Evolutionary conservation across 2,329 filamentous ascomycete species (phyloP).

Genomic region (Graphilbum sp.): DNA sequence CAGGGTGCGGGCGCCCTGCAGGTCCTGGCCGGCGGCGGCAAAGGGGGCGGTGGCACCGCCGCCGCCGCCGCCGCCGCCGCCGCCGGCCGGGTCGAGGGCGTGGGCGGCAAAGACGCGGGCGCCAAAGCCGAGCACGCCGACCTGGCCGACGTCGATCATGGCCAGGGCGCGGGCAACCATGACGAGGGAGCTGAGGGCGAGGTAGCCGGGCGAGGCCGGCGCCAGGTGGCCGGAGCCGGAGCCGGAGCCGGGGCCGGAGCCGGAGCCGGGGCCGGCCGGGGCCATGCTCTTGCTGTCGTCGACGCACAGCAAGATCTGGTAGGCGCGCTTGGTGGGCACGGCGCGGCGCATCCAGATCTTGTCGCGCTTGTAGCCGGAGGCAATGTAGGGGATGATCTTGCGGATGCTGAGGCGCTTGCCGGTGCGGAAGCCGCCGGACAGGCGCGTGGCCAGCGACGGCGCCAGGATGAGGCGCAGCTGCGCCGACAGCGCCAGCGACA

Average conservation of each 20-base stretch:
- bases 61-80: conserved; percentile 58
- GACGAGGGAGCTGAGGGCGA: conserved; percentile 88
- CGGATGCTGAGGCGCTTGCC: conserved; percentile 98
- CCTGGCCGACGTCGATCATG: conserved; percentile 88
- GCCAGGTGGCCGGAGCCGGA: background rate
- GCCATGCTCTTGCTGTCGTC: conserved; percentile 88
- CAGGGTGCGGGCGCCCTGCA: conserved; percentile 50
- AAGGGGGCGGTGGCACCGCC: too few species aligned
- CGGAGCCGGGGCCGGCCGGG: background rate
- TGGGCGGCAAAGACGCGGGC: conserved; percentile 71
- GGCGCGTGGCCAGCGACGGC: conserved; percentile 86
- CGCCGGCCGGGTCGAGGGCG: conserved; percentile 34
- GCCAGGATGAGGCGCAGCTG: conserved; percentile 91
- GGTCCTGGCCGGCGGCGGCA: background rate
- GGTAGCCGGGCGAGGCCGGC: conserved; percentile 28
- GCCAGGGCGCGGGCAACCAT: conserved; percentile 74
- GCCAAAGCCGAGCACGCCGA: conserved; percentile 86
- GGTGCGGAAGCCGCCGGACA: conserved; percentile 90
- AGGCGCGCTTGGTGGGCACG: conserved; percentile 81
- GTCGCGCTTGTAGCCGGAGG: conserved; percentile 94
- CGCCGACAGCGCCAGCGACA: conserved; percentile 80
- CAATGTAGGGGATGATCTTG: conserved; percentile 98
- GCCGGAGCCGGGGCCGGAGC: background rate
- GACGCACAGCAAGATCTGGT: conserved; percentile 94
- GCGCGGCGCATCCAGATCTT: conserved; percentile 99